Evolutionary conservation across 306 rosid genomes (phyloP), one percentile per base, ranked within the genome.

Genomic region (Carpinus fangiana): DNA sequence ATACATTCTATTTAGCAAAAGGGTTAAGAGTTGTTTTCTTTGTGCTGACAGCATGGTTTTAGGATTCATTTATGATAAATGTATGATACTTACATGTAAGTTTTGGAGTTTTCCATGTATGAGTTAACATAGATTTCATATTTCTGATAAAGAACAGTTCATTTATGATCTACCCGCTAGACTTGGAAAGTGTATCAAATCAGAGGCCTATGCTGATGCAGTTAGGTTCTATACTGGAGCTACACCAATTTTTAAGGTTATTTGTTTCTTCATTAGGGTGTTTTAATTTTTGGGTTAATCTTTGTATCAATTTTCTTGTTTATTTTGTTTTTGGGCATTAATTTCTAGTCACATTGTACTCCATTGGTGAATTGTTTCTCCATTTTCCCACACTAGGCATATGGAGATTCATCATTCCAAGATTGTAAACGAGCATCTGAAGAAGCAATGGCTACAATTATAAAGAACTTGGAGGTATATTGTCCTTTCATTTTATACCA

Each of bases 111-210:
- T 65, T 61, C 47, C 54, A 23, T 31, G 69, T 50, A 43, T 69
- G 82, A 62, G 82, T 76, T 69, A 77, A 77, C 77, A 53, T 47
- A 31, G 62, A 77, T 76, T 70, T 59, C 45, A 60, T 78, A 79
- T 71, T 73, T 86, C 79, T 87, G 51, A 70, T n/a, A 66, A 81
- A 87, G 77, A 75, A 84, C 90, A 92, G 98, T 90, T 94, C 85
- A 94, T 94, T 82, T 94, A 92, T 69, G 98, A 94, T 83, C 90
- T 94, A 60, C 98, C 98, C 21, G 92, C 91, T 80, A 89, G 97
- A 80, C 97, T 94, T 68, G 87, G 86, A 72, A 94, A 94, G 85
- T 94, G 97, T 82, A 94, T 92, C 75, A 94, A 90, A 81, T 79
- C 92, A 78, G 97, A 90, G 81, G 91, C 95, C 55, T 94, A 92